Base-by-base conservation (phyloP, 1,139 yeast genomes). In the Tardiomyces blankii region DNA sequence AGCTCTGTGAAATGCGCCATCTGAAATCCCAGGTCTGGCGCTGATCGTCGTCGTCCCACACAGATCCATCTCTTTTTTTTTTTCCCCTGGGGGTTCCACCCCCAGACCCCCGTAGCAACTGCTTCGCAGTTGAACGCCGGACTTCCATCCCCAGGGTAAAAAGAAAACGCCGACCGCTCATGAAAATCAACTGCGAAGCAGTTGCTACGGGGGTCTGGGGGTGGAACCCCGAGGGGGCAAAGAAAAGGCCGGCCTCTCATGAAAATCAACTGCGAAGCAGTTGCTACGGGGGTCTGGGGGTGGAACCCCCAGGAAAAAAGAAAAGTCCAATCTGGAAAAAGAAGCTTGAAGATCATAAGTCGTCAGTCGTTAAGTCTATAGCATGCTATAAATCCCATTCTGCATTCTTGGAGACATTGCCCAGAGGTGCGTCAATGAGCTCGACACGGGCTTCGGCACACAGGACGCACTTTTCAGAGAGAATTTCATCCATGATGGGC, bases 401-500 rank as follows among this genome's bases (percentile, higher is more conserved):
- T 5, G 40, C 18, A 8, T 39, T 23, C 13, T 21, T 23, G 40
- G 21, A 13, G 16, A 23, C 42, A 8, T 41, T 48, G 2, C 60
- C 57, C 4, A 76, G 60, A 1, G 78, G 73, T 43, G 73, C 75
- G 55, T 88, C 96, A 44, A 89, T 73, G 13, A 75, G 70, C 46
- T 80, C 82, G 47, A 91, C 80, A 58, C 77, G 80, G 45, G 77
- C 66, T 42, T 85, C 95, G 49, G 88, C 82, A 64, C 98, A 91
- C 32, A 88, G 65, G 12, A 82, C 73, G 64, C 98, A 91, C 52
- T 80, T 85, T 35, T 74, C 73, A 0, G 80, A 68, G 41, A 88
- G 64, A 11, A 84, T 60, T 1, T 69, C 67, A 53, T 86, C 93
- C 43, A 88, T 64, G 45, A 77, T 79, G 49, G 50, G 67, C 13